Base-by-base conservation (phyloP, 495 filamentous ascomycete genomes). In the Lophiostoma macrostomum region DNA sequence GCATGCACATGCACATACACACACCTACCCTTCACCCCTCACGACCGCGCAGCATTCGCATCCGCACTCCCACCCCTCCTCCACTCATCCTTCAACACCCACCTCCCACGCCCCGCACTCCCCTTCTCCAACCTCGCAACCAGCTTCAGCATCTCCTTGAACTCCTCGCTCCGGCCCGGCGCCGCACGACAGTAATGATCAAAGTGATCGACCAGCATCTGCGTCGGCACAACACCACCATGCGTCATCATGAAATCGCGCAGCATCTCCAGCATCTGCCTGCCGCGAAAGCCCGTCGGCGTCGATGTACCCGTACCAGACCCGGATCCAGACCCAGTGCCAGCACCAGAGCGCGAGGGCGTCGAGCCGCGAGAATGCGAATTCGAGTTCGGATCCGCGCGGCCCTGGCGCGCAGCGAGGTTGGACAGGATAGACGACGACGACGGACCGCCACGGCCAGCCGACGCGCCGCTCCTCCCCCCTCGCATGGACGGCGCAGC, bases 201-300 rank as follows among this genome's bases (percentile, higher is more conserved):
- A 38, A 91, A 95, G 55, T 94, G 86, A 60, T 91, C 83, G 18
- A 94, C 82, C 54, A 96, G 69, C 68, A 82, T 75, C 71, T 90
- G 85, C 14, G 82, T 88, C 22, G 83, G 80, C 5, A 82, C 87
- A 12, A 76, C 72, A 1, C 88, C 88, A 2, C 83, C 84, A 50
- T 91, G 88, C 12, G 77, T 67, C 24, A 71, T 72, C 39, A 96
- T 79, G 54, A 84, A 96, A 32, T 82, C 77, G 10, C 82, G 80
- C 30, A 95, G 90, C 73, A 89, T 74, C 49, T 75, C 79, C 49
- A 85, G 72, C 63, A 95, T 40, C 20, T 53, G 54, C 5, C 48
- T 36, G 11, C 47, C 52, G 8, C 45, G 41, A 29, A 37, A 30
- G 4, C 24, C 20, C 18, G 38, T 25, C 12, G 54, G 29, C 87